Conservation (phyloP, 257 asterid species). For the Nicotiana tomentosiformis region DNA sequence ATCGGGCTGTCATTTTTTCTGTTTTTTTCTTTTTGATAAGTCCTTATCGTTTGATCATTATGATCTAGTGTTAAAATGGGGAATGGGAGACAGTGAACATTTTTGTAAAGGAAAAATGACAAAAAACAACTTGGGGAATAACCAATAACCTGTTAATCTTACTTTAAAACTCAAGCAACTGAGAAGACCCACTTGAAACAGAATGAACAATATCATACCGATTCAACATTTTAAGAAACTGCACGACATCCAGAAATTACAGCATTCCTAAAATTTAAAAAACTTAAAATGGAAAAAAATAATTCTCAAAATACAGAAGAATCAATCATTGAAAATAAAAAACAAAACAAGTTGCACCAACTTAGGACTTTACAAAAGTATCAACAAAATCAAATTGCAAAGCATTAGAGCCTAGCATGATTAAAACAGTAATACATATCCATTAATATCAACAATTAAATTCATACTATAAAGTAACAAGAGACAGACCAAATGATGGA, state of each 20-base stretch:
- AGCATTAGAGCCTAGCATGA: background rate
- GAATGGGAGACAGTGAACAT: background rate
- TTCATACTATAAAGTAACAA: background rate
- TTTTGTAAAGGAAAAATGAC: background rate
- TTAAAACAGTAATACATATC: background rate
- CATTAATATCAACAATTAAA: background rate
- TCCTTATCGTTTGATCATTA: background rate
- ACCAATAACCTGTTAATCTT: background rate
- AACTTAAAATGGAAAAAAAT: background rate
- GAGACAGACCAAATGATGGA: conserved; percentile 89
- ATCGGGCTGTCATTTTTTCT: too few species aligned
- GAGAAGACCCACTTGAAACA: background rate
- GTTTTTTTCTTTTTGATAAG: background rate
- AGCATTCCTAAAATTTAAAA: background rate
- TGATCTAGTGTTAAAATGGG: background rate
- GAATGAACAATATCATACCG: background rate
- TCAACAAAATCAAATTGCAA: background rate
- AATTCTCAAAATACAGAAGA: background rate
- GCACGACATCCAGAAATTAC: background rate
- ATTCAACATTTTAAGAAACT: background rate
- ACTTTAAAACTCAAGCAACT: background rate
- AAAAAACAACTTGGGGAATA: background rate
- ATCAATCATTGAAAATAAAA: background rate
- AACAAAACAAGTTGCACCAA: background rate
- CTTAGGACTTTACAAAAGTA: background rate